Conservation (phyloP, 345 rosid species). For the Hibiscus mutabilis region DNA sequence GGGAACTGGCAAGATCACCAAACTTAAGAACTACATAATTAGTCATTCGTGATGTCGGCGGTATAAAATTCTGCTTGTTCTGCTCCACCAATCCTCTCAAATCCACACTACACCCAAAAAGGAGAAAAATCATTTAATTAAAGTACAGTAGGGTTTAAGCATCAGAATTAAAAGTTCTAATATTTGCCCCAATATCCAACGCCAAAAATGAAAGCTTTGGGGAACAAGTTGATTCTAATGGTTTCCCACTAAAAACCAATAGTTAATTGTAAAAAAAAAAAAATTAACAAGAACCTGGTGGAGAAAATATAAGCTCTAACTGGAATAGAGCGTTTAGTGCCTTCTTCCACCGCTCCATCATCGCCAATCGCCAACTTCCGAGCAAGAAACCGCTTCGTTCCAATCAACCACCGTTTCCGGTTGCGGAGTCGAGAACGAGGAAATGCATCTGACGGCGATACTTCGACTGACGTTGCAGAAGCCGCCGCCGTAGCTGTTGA, state of each 20-base stretch:
- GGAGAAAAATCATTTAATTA: background rate
- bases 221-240: background rate
- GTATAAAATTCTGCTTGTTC: conserved; percentile 74
- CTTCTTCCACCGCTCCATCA: conserved; percentile 32
- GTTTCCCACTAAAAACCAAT: background rate
- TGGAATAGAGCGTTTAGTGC: conserved; percentile 49
- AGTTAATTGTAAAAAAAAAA: background rate
- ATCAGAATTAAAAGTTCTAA: too few species aligned
- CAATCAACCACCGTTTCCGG: too few species aligned
- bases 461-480: conserved; percentile 2
- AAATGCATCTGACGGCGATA: conserved; percentile 21
- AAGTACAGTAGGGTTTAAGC: too few species aligned
- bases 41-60: conserved; percentile 83
- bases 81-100: conserved; percentile 77
- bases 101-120: conserved; percentile 56
- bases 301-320: conserved; percentile 63
- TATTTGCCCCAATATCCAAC: too few species aligned
- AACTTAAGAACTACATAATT: conserved; percentile 79
- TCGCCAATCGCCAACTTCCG: too few species aligned
- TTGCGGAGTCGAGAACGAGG: conserved; percentile 29
- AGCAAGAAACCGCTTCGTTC: too few species aligned
- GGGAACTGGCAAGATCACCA: conserved; percentile 45
- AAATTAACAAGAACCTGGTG: conserved; percentile 45
- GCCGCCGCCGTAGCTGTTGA: too few species aligned
- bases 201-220: too few species aligned